Evolutionary conservation across 495 filamentous ascomycete species (phyloP), one percentile per base, ranked within the genome.

Genomic region (Podospora didyma): DNA sequence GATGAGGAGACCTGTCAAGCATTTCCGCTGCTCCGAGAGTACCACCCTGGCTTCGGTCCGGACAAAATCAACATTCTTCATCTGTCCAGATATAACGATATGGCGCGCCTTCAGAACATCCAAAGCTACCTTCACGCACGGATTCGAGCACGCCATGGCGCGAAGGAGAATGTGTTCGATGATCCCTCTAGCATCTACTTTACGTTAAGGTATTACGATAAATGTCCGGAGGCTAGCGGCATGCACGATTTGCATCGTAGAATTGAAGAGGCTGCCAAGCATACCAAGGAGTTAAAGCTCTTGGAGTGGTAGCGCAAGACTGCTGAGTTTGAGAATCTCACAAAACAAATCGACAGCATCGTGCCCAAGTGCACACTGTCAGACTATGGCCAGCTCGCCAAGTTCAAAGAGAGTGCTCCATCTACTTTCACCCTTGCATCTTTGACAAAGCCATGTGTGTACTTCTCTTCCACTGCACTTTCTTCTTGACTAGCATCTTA

Each of bases 61-160:
- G 65, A 76, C n/a, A 57, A 80, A 1, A 62, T 87, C 22, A 73
- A 84, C 60, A 68, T 74, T 5, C 62, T 87, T 16, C 79, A 79
- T 6, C 58, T 84, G 0, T 59, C 75, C 6, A 53, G 51, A 0
- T 57, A 67, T 2, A 47, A 56, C n/a, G 73, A 77, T 20, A 76
- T 87, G 75, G 34, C 57, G 4, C 78, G 79, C 0, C 69, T 84
- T 1, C 71, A 74, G 12, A 21, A 51, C 0, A 71, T 86, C 16
- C 80, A 85, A 44, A 46, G 17, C 0, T 75, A 86, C 53, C 59
- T 87, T 26, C 37, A 58, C 0, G n/a, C 47, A 1, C 70, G 81
- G 42, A 66, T 65, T 53, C 54, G 2, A 1, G 5, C 51, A 0
- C 58, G 58, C 20, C 37, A 23, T 11, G 51, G 34, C 12, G 28